Evolutionary conservation across 495 filamentous ascomycete genomes (phyloP), one percentile per base, ranked within the genome.

Genomic region (Penicillium simplicissimum): DNA sequence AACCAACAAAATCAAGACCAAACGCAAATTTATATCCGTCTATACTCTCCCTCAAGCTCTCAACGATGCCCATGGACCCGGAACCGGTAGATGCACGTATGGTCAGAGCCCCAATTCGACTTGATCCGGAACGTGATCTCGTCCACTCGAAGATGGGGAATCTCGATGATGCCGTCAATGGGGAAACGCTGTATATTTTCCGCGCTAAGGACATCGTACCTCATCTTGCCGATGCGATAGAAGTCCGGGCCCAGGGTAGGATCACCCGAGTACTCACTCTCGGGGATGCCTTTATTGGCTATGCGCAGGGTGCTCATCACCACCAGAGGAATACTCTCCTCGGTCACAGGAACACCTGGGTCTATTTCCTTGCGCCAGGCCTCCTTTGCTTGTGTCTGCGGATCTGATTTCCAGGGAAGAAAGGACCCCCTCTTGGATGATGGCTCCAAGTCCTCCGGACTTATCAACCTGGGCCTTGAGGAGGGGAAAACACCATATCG

Each of bases 51-150:
- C 23, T 21, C 11, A 49, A 49, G 17, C n/a, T 67, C 65, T 67
- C 65, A 80, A 14, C 69, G 35, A 52, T 77, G 71, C 8, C 80
- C 81, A 60, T 79, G 70, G 15, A 82, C 31, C 52, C 75, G 77
- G 36, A 81, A 36, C 13, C 80, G 78, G 63, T 80, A 82, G 28
- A 84, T 61, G 63, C 81, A 84, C 0, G 80, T 82, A 38, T 73
- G 62, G 17, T 75, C 60, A 2, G 70, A 69, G 4, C 79, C 81
- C 79, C 80, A 84, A 51, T 82, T 84, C 3, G 72, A 75, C 17
- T 74, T 80, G 8, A 81, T 72, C 3, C 81, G 71, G 42, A 83
- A 67, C 7, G 74, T 76, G 21, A 83, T 69, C 53, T 76, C 73
- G 43, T 76, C 66, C 14, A 78, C 76, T 6, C 74, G 68, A 10